Base-by-base conservation (phyloP, 225 moss, liverwort and hornwort species). In the Antitrichia curtipendula region DNA sequence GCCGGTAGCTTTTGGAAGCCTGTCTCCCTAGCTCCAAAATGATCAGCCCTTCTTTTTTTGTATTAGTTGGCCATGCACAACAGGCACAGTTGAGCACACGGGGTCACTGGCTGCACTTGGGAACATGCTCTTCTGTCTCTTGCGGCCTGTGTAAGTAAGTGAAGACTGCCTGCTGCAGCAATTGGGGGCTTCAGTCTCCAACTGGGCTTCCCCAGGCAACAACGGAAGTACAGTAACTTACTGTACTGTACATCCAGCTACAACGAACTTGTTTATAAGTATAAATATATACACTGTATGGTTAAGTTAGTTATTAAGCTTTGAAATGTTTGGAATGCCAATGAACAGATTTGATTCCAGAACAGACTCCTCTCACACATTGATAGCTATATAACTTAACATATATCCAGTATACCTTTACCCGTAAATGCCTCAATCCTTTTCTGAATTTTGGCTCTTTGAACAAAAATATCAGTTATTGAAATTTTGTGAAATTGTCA, bases 1-100 rank as follows among this genome's bases (percentile, higher is more conserved):
- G 88, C 86, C 86, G 72, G 88, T 91, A 88, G 88, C 83, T 88
- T 86, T 91, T 91, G 88, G 88, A 88, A 83, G 83, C 59, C 86
- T 88, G 88, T 79, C 86, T 60, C 83, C 88, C 78, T 78, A 57
- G 78, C 82, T 82, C 82, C 21, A 28, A 41, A 75, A 73, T 82
- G 82, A 74, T 64, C 29, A 9, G 61, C 65, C 81, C 57, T 66
- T 50, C 41, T 32, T 41, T 18, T 31, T 32, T 50, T 14, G 15
- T 11, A n/a, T 31, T 12, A 34, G 45, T 32, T 75, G 63, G 82
- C 82, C 82, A 76, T 82, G 82, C 56, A 52, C 77, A 71, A 7
- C 50, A 19, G 9, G 4, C 45, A 13, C 82, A 78, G 70, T 78
- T 68, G 56, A 4, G 72, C 90, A 78, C 88, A 90, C 88, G 63